Evolutionary conservation across 179 eudicot genomes (phyloP), one percentile per base, ranked within the genome.

Genomic region (Silene vulgaris): DNA sequence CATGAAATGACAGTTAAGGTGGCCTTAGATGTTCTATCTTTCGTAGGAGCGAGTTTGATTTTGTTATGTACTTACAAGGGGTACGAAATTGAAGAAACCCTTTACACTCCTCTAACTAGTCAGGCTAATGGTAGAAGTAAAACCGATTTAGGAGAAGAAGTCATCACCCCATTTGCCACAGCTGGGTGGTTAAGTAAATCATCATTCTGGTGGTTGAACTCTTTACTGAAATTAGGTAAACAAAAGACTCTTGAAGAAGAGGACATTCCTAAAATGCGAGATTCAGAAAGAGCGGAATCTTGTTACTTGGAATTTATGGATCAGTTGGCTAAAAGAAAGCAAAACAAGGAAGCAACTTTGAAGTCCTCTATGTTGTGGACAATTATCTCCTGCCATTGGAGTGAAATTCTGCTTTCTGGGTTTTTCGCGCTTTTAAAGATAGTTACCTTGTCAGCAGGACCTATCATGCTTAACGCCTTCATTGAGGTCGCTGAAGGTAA

Each of bases 41-140:
- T 84, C 80, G 35, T 84, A 52, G 86, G 86, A 74, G 86, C 76
- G 17, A 69, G 61, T 71, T 74, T 84, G 73, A 48, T 84, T 72
- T 52, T 84, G 71, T n/a, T 70, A 8, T 81, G 84, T 74, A 81
- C 84, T 65, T 92, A 80, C 76, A 90, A 82, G 83, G 88, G 89
- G 17, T 84, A 50, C 45, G 83, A 74, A 63, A 54, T 66, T 73
- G 90, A 79, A 59, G 89, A 79, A 63, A 54, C 52, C 67, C 86
- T 84, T 40, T 84, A 80, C 73, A 59, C 80, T 63, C 86, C 86
- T 23, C 69, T 84, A 75, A 72, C 72, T 72, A 73, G 72, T 26
- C 74, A 75, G 40, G 52, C 50, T 54, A 74, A 23, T 73, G 77
- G 45, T n/a, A 45, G 54, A 19, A 61, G 60, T 6, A 80, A 72